Percentiles rank a stretch among this genome's conserved stretches.
Conservation (phyloP, 768 basidiomycete species). For the Leccinum boreale region DNA sequence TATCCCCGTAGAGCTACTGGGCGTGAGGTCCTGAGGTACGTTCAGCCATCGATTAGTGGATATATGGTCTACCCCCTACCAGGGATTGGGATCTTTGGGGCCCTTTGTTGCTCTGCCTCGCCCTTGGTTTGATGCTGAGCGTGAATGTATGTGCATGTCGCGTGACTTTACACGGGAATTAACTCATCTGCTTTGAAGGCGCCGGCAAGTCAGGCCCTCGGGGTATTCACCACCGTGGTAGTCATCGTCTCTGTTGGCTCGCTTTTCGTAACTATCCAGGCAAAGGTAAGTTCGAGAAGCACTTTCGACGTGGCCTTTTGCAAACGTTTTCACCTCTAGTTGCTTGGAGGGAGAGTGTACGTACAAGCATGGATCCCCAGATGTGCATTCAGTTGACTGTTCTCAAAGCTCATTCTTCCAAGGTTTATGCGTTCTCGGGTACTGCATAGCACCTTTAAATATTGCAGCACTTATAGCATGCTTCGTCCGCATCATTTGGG, state of each 20-base stretch:
- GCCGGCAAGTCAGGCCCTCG: slow-evolving; percentile 75
- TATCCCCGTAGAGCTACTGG: slow-evolving; percentile 75
- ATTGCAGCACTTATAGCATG: slow-evolving; percentile 86
- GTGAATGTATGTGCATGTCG: slow-evolving; percentile 57
- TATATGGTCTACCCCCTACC: slow-evolving; percentile 4
- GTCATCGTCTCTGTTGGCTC: slow-evolving; percentile 91
- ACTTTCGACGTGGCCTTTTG: not conserved
- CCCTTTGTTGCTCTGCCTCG: slow-evolving; percentile 78
- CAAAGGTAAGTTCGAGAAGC: slow-evolving; percentile 58
- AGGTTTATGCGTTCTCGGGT: slow-evolving; percentile 90
- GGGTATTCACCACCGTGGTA: slow-evolving; percentile 91
- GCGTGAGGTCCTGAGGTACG: slow-evolving; percentile 79
- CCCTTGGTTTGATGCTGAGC: slow-evolving; percentile 81
- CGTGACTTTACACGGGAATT: not conserved
- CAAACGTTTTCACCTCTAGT: slow-evolving; percentile 36
- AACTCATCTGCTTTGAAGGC: slow-evolving; percentile 50
- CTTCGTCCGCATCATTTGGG: slow-evolving; percentile 81
- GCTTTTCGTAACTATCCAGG: slow-evolving; percentile 90
- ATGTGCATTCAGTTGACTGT: not conserved
- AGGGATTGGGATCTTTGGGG: slow-evolving; percentile 99
- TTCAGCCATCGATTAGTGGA: not conserved
- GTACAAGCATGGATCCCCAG: slow-evolving; percentile 20
- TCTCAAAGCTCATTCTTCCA: slow-evolving; percentile 85
- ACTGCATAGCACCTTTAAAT: slow-evolving; percentile 91
- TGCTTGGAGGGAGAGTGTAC: slow-evolving; percentile 81